Conservation (phyloP, 345 rosid genomes). For the Eucalyptus tenuipes region DNA sequence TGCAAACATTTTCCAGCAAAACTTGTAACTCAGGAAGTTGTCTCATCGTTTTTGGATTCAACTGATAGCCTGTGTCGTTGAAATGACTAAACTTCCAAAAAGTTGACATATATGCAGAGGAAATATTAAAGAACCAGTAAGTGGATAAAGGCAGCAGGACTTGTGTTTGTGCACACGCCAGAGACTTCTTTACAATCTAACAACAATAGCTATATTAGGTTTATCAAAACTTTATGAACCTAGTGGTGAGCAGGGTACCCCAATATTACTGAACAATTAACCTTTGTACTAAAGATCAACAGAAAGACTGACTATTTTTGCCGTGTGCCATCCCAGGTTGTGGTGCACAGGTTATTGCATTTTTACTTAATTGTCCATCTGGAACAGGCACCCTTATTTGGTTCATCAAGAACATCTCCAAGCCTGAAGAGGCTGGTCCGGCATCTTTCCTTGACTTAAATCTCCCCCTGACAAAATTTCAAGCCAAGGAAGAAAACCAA, state of each 20-base stretch:
- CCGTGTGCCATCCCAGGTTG: conserved; percentile 20
- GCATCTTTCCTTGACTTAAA: conserved; percentile 42
- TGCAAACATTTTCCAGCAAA: background rate
- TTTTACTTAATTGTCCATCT: conserved; percentile 32
- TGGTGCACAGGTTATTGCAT: conserved; percentile 22
- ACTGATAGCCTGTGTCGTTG: background rate
- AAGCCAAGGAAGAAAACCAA: background rate
- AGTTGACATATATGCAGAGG: background rate
- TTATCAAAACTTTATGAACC: background rate
- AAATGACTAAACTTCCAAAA: background rate
- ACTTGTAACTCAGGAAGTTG: background rate
- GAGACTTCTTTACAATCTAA: background rate
- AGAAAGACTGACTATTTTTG: conserved; percentile 21
- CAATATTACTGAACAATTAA: background rate
- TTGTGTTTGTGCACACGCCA: background rate
- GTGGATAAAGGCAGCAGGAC: background rate
- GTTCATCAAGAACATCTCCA: conserved; percentile 38
- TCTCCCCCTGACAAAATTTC: conserved; percentile 30
- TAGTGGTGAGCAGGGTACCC: background rate
- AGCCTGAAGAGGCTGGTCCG: conserved; percentile 32
- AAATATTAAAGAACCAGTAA: background rate
- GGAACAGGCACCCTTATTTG: conserved; percentile 24
- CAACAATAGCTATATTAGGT: background rate
- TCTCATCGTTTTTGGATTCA: background rate
- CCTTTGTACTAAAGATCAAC: conserved; percentile 60